Conservation (phyloP, 164 flowering plant genomes). For the Euptelea pleiosperma region DNA sequence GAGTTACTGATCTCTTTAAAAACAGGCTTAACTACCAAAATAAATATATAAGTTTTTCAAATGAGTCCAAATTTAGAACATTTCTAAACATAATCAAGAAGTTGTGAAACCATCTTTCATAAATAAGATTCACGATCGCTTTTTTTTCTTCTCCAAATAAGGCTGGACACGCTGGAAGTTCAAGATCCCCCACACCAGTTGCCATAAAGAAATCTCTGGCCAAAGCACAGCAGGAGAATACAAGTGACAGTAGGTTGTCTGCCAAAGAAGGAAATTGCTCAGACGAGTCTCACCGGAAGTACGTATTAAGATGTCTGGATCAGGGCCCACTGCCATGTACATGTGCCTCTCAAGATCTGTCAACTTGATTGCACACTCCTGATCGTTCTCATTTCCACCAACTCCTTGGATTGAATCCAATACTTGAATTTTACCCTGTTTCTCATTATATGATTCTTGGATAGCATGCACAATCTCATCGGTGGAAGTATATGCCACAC, state of each 20-base stretch:
- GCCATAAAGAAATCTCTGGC: slow-evolving; percentile 73
- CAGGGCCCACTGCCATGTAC: slow-evolving; percentile 61
- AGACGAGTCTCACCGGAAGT: slow-evolving; percentile 76
- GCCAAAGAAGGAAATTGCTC: slow-evolving; percentile 92
- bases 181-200: slow-evolving; percentile 61
- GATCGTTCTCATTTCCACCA: background rate
- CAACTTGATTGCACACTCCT: slow-evolving; percentile 19
- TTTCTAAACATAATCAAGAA: background rate
- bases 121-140: slow-evolving; percentile 13
- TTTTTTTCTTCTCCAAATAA: slow-evolving; percentile 52
- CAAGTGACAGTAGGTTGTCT: slow-evolving; percentile 42
- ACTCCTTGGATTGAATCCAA: too few species aligned
- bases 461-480: slow-evolving; percentile 69
- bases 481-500: slow-evolving; percentile 67
- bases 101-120: background rate
- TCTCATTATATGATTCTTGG: slow-evolving; percentile 37
- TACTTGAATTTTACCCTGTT: slow-evolving; percentile 15
- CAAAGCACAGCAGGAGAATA: slow-evolving; percentile 60
- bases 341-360: slow-evolving; percentile 62
- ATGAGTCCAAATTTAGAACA: too few species aligned
- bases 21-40: too few species aligned
- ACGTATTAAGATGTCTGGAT: slow-evolving; percentile 66
- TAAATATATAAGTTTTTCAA: too few species aligned
- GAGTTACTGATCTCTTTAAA: too few species aligned
- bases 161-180: slow-evolving; percentile 43